Conservation (phyloP, 495 filamentous ascomycete genomes). For the Pyrenula massariospora region DNA sequence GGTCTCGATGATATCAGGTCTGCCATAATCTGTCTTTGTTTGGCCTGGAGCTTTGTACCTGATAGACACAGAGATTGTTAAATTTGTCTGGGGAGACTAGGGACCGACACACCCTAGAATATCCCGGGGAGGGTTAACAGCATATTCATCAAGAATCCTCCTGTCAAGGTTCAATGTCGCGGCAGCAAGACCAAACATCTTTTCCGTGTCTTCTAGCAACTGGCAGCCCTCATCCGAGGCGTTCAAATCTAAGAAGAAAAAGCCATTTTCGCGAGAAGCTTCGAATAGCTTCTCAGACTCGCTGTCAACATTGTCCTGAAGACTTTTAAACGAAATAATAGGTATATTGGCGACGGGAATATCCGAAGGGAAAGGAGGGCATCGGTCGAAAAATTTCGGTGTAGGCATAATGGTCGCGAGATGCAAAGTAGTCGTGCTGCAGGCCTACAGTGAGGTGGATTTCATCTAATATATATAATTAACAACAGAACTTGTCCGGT, state of each 20-base stretch:
- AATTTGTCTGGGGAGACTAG: no score
- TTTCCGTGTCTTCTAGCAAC: slow-evolving; percentile 9
- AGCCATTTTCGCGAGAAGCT: slow-evolving; percentile 12
- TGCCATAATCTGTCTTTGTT: slow-evolving; percentile 6
- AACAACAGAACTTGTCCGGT: no score
- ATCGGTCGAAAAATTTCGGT: slow-evolving; percentile 4
- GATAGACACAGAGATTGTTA: no score
- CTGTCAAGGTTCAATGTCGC: slow-evolving; percentile 5
- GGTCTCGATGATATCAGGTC: slow-evolving; percentile 13
- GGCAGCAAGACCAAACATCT: slow-evolving; percentile 9
- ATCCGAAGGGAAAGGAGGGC: slow-evolving; percentile 10
- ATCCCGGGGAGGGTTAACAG: slow-evolving; percentile 5
- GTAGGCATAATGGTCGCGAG: no score
- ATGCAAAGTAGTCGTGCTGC: no score
- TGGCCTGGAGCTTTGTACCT: not conserved
- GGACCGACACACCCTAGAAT: slow-evolving; percentile 6
- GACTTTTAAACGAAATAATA: slow-evolving; percentile 4
- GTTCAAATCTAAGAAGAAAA: slow-evolving; percentile 14
- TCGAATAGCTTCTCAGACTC: slow-evolving; percentile 5
- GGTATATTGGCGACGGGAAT: slow-evolving; percentile 8
- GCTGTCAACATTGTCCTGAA: slow-evolving; percentile 5
- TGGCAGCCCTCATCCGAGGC: slow-evolving; percentile 5
- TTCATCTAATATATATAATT: no score
- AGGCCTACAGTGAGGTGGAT: no score
- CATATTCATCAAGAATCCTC: slow-evolving; percentile 6